Evolutionary conservation across 2,329 filamentous ascomycete genomes (phyloP), one percentile per base, ranked within the genome.

Genomic region (Proliferodiscus dingleyae): DNA sequence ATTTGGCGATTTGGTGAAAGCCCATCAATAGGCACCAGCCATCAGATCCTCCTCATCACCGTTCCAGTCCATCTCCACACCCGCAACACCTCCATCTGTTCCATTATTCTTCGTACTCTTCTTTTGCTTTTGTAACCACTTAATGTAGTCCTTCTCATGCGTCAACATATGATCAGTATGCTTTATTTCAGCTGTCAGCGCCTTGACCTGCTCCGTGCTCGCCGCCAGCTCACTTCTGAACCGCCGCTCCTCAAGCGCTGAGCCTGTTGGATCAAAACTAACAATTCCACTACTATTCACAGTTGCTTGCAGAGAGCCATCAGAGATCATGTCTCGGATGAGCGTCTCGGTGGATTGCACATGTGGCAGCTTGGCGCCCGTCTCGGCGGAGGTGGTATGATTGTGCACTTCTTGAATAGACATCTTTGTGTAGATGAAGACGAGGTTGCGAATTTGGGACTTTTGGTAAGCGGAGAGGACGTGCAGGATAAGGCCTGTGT

Each of bases 401-500:
- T 64, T 55, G 33, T 73, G 71, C 16, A 83, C 64, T 56, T 80
- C 72, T 15, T 71, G 56, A 24, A 83, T 69, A 13, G 75, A 73
- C 26, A 83, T 68, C 51, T 77, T 77, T 43, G 68, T 70, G 61
- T 91, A 96, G 3, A 87, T 81, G 42, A 78, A 76, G 36, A 83
- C 81, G 21, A 97, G 72, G 48, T 81, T 81, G 26, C 84, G 71
- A 46, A 97, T 79, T 49, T 86, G 82, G 70, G 85, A 89, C 57
- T 82, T 81, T 55, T 86, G 81, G 61, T 90, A 87, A 8, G 85
- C 81, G 16, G 76, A 70, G 30, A 85, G 64, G 9, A 91, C 82
- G 62, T 88, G 80, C 4, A 71, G 68, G 10, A 95, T 72, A 11
- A 97, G 75, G 3, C 82, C 78, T 3, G 69, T 65, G 59, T 94